Conservation (phyloP, 1,284 basidiomycete genomes). For the Fomitopsis schrenkii region DNA sequence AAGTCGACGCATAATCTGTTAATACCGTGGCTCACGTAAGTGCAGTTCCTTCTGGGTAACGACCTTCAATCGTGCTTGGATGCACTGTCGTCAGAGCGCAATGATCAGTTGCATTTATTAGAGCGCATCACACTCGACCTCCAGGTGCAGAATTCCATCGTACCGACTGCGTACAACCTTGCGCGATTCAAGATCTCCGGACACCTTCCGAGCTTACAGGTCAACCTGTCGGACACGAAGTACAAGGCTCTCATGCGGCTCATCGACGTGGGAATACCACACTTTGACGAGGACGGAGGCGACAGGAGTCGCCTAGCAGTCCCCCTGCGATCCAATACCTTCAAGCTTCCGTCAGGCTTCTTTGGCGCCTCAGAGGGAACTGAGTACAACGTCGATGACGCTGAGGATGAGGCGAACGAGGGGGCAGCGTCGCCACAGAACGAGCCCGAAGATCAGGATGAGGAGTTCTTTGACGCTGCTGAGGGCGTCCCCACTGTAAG, state of each 20-base stretch:
- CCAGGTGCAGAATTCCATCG: constrained; percentile 91
- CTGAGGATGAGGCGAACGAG: constrained; percentile 44
- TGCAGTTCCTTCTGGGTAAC: constrained; percentile 86
- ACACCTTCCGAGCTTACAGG: constrained; percentile 81
- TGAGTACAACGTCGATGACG: constrained; percentile 70
- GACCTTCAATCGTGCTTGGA: constrained; percentile 80
- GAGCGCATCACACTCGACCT: constrained; percentile 94
- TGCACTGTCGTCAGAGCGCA: constrained; percentile 59
- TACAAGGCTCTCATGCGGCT: constrained; percentile 95
- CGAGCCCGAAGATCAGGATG: constrained; percentile 34
- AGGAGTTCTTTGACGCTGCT: constrained; percentile 75
- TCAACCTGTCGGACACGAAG: constrained; percentile 96
- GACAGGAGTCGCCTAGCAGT: constrained; percentile 21
- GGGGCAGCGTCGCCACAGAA: constrained; percentile 26
- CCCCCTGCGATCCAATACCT: constrained; percentile 23
- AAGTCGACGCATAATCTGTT: constrained; percentile 11
- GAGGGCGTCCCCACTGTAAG: constrained; percentile 61
- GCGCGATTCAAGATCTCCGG: constrained; percentile 93
- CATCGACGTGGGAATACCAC: constrained; percentile 89
- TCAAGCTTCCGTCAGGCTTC: constrained; percentile 51
- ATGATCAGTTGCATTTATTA: constrained; percentile 78
- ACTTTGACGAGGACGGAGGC: constrained; percentile 54
- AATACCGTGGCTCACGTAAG: constrained; percentile 2
- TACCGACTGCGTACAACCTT: constrained; percentile 81
- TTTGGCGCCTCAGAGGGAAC: constrained; percentile 42